Base-by-base conservation (phyloP, 805 yeast genomes). In the Candida peoriensis region DNA sequence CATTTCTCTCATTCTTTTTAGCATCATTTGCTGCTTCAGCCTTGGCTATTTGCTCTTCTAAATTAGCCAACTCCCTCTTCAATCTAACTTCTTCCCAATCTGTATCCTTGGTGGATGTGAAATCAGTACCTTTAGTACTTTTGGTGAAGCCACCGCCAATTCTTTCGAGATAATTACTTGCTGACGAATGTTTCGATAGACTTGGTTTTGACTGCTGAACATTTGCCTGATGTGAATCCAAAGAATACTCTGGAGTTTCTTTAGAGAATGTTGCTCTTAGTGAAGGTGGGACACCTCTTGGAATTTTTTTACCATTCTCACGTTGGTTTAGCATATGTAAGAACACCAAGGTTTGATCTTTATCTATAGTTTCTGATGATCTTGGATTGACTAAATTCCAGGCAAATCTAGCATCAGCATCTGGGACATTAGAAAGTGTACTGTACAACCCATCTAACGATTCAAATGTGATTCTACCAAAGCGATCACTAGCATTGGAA, bases 321-420 rank as follows among this genome's bases (percentile, higher is more conserved):
- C 96, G 74, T 59, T 90, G 96, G 60, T 89, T 88, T 49, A 93
- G 69, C 45, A 89, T 86, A 60, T 93, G 98, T 42, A 93, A 68
- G 49, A 84, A 88, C 24, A 86, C 95, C 41, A 88, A 61, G 17
- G 88, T 78, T 57, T 94, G 97, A 61, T 93, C 97, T 50, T 83
- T 88, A 58, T 89, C 97, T 42, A 93, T 88, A 8, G 95, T 81
- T 51, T 81, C 86, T 34, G 78, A 76, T 36, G 82, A 78, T 52
- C 84, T 82, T 9, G 98, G 97, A 53, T 93, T 93, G 35, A 93
- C 95, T 39, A 93, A 65, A 57, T 86, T 87, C 97, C 98, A 93
- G 3, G 96, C 95, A 31, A 84, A 80, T 20, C 88, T 75, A 6
- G 88, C 70, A 57, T 89, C 98, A 5, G 89, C 72, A 36, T 78